Base-by-base conservation (phyloP, 306 rosid genomes). In the Vigna hirtella region DNA sequence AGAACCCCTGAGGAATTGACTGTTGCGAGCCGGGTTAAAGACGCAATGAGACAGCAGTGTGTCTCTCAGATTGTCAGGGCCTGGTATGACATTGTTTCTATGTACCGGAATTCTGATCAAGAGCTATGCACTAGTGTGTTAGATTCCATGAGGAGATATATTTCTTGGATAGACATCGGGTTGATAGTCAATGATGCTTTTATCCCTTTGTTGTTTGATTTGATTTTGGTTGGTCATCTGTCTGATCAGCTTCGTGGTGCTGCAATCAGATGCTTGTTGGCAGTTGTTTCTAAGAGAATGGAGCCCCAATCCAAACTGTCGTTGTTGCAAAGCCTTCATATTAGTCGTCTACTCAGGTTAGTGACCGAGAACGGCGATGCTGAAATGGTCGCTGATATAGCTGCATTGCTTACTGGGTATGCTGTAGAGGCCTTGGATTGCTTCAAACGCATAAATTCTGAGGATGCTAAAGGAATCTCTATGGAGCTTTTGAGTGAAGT, bases 101-200 rank as follows among this genome's bases (percentile, higher is more conserved):
- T 87, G 90, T 91, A 91, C 74, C 86, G 85, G 77, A 88, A 87
- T 80, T 77, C 85, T 14, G 88, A 91, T 81, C 89, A 87, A 49
- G 94, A 90, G 71, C 82, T 93, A 51, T 93, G 97, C 63, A 17
- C 86, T 53, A 82, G 80, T 57, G 97, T 91, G 6, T 90, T 93
- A 77, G 96, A 90, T 63, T 85, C 93, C 8, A 91, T 91, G 91
- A 87, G 88, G 81, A 90, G 96, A 85, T 91, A 82, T 85, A 88
- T 91, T 72, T 89, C 97, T 59, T 95, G 99, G 99, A 95, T 95
- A 22, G 99, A 95, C 76, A 95, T 95, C 15, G 87, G 96, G 52
- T 86, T 95, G 73, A 85, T 95, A 50, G 98, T 80, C 66, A 95
- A 95, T 82, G 99, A 95, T 72, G 85, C 77, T 6, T 91, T 95